Conservation (phyloP, 192 early-diverging fungal species). For the Spizellomyces sp. region DNA sequence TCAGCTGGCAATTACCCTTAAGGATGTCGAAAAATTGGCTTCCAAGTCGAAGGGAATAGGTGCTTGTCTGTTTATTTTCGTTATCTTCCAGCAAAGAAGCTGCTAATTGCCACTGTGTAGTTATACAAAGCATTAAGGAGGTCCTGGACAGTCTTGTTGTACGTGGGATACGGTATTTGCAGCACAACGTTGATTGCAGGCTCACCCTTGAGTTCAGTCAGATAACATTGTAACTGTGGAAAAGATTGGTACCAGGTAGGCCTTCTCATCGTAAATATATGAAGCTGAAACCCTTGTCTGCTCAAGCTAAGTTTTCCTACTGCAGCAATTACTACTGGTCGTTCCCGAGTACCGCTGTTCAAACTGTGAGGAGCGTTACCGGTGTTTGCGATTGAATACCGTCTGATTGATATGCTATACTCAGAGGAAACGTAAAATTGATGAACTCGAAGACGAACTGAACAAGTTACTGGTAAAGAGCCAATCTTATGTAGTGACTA, state of each 20-base stretch:
- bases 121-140: conserved; percentile 79
- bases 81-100: not conserved
- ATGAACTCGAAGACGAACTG: conserved; percentile 53
- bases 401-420: not conserved
- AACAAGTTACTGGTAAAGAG: conserved; percentile 29
- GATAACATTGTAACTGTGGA: conserved; percentile 78
- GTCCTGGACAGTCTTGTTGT: conserved; percentile 77
- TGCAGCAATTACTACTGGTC: conserved; percentile 85
- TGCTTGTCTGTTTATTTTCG: conserved; percentile 18
- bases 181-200: not conserved
- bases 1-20: not conserved
- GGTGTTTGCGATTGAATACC: not conserved
- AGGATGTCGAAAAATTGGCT: conserved; percentile 80
- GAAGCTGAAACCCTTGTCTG: not conserved
- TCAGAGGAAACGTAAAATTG: conserved; percentile 55
- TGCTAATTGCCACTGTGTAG: conserved; percentile 35
- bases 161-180: not conserved
- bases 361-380: conserved; percentile 41
- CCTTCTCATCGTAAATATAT: not conserved
- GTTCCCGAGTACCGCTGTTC: conserved; percentile 72
- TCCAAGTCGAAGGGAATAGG: conserved; percentile 82
- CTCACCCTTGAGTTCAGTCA: conserved; percentile 36
- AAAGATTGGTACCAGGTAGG: conserved; percentile 78
- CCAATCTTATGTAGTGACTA: too few relatives aligned
- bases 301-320: not conserved